Evolutionary conservation across 352 stramenopile genomes (phyloP).

Genomic region (Phytopythium delawarense): DNA sequence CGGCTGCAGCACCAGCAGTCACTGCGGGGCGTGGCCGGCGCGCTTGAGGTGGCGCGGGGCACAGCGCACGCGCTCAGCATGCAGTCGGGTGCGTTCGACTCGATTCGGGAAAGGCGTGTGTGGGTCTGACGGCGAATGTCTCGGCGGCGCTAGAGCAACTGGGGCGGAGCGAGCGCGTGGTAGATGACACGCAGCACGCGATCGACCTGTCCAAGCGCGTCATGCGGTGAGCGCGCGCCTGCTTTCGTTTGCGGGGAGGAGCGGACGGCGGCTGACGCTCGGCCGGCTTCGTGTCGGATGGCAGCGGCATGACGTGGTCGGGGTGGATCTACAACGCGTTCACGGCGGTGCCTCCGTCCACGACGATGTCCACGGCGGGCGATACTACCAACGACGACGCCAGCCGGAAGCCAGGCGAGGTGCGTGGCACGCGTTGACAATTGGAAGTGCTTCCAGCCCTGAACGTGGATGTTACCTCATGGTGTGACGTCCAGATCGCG

Average conservation of each 20-base stretch:
- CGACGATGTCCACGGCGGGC: not conserved
- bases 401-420: conserved; percentile 4
- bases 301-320: conserved; percentile 73
- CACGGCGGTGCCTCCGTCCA: conserved; percentile 24
- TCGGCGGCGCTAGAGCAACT: conserved; percentile 38
- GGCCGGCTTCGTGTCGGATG: not conserved
- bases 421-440: not conserved
- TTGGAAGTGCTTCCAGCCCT: not conserved
- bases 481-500: conserved; percentile 33
- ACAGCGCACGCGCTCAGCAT: conserved; percentile 63
- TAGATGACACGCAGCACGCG: conserved; percentile 58
- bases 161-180: conserved; percentile 38
- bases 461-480: not conserved
- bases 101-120: not conserved
- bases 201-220: conserved; percentile 59
- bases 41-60: conserved; percentile 39
- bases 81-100: conserved; percentile 34
- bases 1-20: conserved; percentile 44
- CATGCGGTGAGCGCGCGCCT: conserved; percentile 20
- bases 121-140: not conserved
- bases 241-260: not conserved
- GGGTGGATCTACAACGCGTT: conserved; percentile 79
- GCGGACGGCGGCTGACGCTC: not conserved
- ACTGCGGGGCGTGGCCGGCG: conserved; percentile 45
- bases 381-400: not conserved